Base-by-base conservation (phyloP, 1,284 basidiomycete species). In the Ceraceosorus guamensis region DNA sequence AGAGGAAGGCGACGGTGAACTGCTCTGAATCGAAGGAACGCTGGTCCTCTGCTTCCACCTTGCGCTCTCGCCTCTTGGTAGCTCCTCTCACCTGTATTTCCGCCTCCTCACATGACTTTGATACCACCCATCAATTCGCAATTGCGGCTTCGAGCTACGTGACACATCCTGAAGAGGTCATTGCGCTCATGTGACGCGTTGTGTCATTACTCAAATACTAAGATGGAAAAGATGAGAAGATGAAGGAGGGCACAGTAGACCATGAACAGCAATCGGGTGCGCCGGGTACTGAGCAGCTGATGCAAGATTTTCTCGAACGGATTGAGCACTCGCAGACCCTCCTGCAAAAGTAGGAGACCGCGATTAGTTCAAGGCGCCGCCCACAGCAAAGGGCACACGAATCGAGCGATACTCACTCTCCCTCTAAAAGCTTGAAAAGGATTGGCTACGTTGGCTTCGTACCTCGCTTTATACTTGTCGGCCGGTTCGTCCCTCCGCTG, bases 391-490 rank as follows among this genome's bases (percentile, higher is more conserved):
- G 24, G 24, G 24, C 24, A 24, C 24, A 24, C 1, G 24, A 24
- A 24, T 24, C 24, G 24, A 3, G 24, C 24, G 87, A 87, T 14
- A 83, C 89, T 71, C 70, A 92, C 91, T 73, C 89, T 81, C 4
- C 92, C 91, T 59, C 91, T 84, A 82, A 98, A 97, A 4, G 88
- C 89, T 76, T 96, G 91, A 76, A 97, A 98, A 0, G 93, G 93
- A 72, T 98, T 96, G 24, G 24, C 24, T 84, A 97, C 89, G 48
- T 87, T 84, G 76, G 95, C 89, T 75, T 98, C 92, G 74, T 97
- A 97, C 74, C 89, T 83, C 60, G 87, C 83, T 53, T 87, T 85
- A 77, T 97, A 98, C 56, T 65, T 60, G 74, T 86, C 88, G 66
- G 86, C 48, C 46, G 44, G 41, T 44, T 50, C 41, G 47, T 33